Base-by-base conservation (phyloP, 192 early-diverging fungal species). In the Coemansia sp. region DNA sequence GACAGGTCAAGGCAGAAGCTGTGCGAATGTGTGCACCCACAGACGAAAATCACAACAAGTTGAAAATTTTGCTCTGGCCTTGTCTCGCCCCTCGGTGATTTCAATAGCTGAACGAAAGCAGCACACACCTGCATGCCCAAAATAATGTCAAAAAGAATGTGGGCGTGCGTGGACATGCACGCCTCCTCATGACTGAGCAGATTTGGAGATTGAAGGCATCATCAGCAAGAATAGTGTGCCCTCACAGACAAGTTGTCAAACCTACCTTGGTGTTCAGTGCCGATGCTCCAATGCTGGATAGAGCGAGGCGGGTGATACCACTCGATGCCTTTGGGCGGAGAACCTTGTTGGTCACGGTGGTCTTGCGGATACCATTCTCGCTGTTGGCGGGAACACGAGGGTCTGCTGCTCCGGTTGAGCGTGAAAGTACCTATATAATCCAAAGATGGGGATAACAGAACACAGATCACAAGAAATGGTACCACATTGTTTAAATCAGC, bases 211-310 rank as follows among this genome's bases (percentile, higher is more conserved):
- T 47, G 22, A 47, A 47, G 4, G 44, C 19, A 47, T 47, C 20
- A 22, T 5, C 44, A 47, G 22, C 37, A 40, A 14, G 13, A 14
- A 40, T 40, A 40, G 37, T 23, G 44, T 22, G 6, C 6, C 4
- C 6, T 6, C 44, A 4, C 19, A 47, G n/a, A n/a, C n/a, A n/a
- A n/a, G 7, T 6, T 22, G 44, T 0, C 33, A 34, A 23, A 42
- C 55, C 11, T 67, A 67, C 65, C 65, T 59, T 54, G 34, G 65
- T 31, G 37, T 67, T 67, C 30, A 67, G 41, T 8, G 20, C 33
- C 7, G 65, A 61, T 36, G 23, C 52, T 50, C 54, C 42, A 20
- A 67, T 57, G 15, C 57, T 20, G 40, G 57, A 36, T 14, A 67
- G 65, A 50, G 54, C 65, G 10, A 47, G 22, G 19, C 65, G 57